Evolutionary conservation across 106 monocot genomes (phyloP).

Genomic region (Dioscorea zingiberensis): DNA sequence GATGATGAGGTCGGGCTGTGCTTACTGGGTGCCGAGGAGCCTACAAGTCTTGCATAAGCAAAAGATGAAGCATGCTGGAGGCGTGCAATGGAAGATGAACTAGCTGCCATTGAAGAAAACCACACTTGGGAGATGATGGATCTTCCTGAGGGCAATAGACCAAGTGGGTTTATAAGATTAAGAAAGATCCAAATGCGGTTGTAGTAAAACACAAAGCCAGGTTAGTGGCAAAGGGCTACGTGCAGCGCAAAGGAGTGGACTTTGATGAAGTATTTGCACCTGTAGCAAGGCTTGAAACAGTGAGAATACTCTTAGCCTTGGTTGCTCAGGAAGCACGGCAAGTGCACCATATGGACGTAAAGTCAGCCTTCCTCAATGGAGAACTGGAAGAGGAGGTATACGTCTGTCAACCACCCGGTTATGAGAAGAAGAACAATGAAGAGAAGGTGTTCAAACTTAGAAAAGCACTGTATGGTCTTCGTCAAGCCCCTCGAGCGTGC

Average conservation of each 20-base stretch:
- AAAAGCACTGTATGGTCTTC: too few relatives aligned
- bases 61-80: too few relatives aligned
- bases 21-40: too few relatives aligned
- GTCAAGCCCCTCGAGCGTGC: too few relatives aligned
- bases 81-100: too few relatives aligned
- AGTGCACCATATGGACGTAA: conserved; percentile 17
- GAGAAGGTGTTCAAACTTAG: too few relatives aligned
- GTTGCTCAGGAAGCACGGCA: not conserved
- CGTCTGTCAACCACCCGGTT: not conserved
- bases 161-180: not conserved
- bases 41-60: too few relatives aligned
- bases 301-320: not conserved
- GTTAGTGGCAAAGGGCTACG: not conserved
- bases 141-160: too few relatives aligned
- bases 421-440: too few relatives aligned
- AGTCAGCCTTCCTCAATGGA: conserved; percentile 1
- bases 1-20: too few relatives aligned
- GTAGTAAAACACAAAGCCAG: not conserved
- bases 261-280: conserved; percentile 4
- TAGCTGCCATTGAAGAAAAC: too few relatives aligned
- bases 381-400: not conserved
- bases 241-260: not conserved
- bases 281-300: not conserved
- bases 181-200: not conserved
- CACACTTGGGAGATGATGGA: too few relatives aligned